A percentile compares a stretch with the other conserved stretches of the same genome.
Evolutionary conservation across 805 yeast genomes (phyloP).

Genomic region (Pichia cephalocereana): DNA sequence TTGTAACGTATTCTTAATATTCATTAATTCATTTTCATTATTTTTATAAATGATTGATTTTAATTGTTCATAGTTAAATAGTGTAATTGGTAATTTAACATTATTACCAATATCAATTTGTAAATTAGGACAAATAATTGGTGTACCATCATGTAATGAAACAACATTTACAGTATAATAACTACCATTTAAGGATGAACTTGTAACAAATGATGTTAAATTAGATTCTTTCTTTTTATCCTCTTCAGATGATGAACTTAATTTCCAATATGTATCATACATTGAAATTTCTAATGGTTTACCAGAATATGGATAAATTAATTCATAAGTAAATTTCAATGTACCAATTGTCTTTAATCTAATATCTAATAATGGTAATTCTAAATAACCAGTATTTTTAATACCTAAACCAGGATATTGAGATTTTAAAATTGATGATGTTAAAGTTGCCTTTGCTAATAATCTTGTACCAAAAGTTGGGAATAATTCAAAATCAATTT

Average conservation of each 20-base stretch:
- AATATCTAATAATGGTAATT: conserved; percentile 72
- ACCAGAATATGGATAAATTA: conserved; percentile 86
- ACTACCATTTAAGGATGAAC: conserved; percentile 80
- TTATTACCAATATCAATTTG: conserved; percentile 35
- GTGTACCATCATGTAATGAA: conserved; percentile 72
- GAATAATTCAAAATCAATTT: conserved; percentile 79
- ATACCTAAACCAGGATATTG: conserved; percentile 30
- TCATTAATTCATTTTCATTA: conserved; percentile 9
- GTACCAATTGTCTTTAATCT: conserved; percentile 78
- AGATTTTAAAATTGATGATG: conserved; percentile 42
- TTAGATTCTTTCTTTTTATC: conserved; percentile 13
- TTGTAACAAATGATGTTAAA: conserved; percentile 69
- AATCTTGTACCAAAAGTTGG: conserved; percentile 93
- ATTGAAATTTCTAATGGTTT: conserved; percentile 77
- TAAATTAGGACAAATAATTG: conserved; percentile 70
- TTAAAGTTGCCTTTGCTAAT: conserved; percentile 80
- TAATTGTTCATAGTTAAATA: conserved; percentile 42
- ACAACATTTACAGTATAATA: conserved; percentile 66
- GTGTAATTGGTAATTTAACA: conserved; percentile 51
- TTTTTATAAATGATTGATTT: conserved; percentile 18
- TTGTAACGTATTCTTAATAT: conserved; percentile 12
- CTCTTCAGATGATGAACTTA: conserved; percentile 44
- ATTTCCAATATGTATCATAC: conserved; percentile 95
- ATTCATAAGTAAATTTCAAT: conserved; percentile 64
- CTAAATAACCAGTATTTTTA: conserved; percentile 30